phyloP scores from a whole-genome alignment of 352 stramenopile species.

The Phytophthora palmivora region DNA sequence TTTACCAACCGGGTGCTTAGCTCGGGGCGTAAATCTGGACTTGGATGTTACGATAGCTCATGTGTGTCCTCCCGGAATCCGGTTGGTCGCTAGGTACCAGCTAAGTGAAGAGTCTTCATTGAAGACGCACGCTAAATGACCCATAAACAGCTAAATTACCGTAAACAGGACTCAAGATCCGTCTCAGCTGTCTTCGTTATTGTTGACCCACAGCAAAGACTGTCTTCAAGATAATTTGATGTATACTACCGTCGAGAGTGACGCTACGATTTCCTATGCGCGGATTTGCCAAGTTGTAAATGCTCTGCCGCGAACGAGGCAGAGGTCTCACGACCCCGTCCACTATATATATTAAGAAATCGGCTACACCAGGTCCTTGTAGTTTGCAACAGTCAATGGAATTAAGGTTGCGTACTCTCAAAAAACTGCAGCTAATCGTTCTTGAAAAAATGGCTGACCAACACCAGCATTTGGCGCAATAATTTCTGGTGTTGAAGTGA shows the following conservation, averaged over 20 bases:
- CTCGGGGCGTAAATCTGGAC: not conserved
- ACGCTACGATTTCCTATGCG: constrained; percentile 2
- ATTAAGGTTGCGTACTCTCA: too few relatives aligned
- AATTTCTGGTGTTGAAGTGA: constrained; percentile 10
- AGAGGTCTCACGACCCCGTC: not conserved
- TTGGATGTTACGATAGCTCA: not conserved
- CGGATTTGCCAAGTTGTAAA: constrained; percentile 11
- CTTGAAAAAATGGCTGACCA: too few relatives aligned
- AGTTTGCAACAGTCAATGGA: not conserved
- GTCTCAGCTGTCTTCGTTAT: not conserved
- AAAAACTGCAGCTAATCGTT: too few relatives aligned
- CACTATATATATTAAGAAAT: not conserved
- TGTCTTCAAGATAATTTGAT: not conserved
- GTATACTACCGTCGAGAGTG: constrained; percentile 1
- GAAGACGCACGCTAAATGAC: too few relatives aligned
- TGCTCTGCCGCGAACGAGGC: constrained; percentile 11
- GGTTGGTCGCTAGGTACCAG: too few relatives aligned
- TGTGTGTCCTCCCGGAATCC: too few relatives aligned
- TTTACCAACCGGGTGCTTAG: not conserved
- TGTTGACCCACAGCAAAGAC: not conserved
- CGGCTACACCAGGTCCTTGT: not conserved
- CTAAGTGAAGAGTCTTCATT: too few relatives aligned
- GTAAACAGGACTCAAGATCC: too few relatives aligned
- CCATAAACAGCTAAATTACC: too few relatives aligned
- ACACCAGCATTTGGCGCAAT: too few relatives aligned